phyloP scores from a whole-genome alignment of 2,329 filamentous ascomycete species.

The Xylariaceae sp. region DNA sequence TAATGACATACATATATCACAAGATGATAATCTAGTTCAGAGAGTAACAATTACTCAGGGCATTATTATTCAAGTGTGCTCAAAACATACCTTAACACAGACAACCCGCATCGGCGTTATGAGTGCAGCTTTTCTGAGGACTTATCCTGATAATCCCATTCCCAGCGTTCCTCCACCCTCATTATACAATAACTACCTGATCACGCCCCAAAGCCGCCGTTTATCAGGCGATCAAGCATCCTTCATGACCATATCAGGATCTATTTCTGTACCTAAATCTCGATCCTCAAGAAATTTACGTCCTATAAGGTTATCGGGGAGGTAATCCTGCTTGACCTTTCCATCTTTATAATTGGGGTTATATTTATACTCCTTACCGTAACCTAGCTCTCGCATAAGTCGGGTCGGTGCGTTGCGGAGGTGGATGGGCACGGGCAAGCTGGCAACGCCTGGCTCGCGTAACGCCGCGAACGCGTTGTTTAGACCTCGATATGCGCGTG shows the following conservation, averaged over 20 bases:
- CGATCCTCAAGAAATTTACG: slow-evolving; percentile 77
- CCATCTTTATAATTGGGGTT: slow-evolving; percentile 89
- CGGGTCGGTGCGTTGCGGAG: slow-evolving; percentile 90
- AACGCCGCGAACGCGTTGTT: slow-evolving; percentile 81
- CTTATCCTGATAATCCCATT: background rate
- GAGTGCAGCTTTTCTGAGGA: background rate
- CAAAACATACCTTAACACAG: too few species aligned
- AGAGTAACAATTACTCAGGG: background rate
- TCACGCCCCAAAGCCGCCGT: background rate
- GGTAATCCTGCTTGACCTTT: slow-evolving; percentile 82
- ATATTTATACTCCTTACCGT: slow-evolving; percentile 93
- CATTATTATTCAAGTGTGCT: slow-evolving; percentile 9
- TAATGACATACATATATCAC: too few species aligned
- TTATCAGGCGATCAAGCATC: slow-evolving; percentile 30
- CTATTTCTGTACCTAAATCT: slow-evolving; percentile 79
- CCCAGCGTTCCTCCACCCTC: background rate
- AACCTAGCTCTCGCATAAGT: slow-evolving; percentile 91
- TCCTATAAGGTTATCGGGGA: slow-evolving; percentile 77
- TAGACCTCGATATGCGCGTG: slow-evolving; percentile 80
- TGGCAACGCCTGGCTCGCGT: slow-evolving; percentile 81
- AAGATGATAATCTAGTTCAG: too few species aligned
- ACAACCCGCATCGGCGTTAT: background rate
- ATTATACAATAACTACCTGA: slow-evolving; percentile 1
- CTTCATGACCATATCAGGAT: slow-evolving; percentile 66
- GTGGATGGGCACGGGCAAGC: slow-evolving; percentile 83